These are phyloP conservation scores for Odontarrhena argentea DNA, from an alignment of 345 rosid genomes.

Conservation along the genomic window DNA sequence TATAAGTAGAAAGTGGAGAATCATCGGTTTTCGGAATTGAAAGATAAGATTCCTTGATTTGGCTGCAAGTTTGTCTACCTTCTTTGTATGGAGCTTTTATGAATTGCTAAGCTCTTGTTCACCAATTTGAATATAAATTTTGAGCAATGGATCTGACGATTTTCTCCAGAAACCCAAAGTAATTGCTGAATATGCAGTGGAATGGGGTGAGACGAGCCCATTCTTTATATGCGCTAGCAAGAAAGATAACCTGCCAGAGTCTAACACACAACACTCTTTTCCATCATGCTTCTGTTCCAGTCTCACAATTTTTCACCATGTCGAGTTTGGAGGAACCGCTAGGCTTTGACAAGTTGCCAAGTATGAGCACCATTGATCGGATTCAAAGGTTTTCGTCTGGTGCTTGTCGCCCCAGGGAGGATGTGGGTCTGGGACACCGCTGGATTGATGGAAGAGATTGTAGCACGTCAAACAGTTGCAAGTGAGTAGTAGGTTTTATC, in stretches of 20 bases:
- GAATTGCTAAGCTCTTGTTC: too few relatives aligned
- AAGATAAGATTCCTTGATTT: neutral
- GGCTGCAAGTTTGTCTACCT: too few relatives aligned
- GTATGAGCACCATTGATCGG: slow-evolving; percentile 81
- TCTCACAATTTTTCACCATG: slow-evolving; percentile 52
- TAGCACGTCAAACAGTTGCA: slow-evolving; percentile 74
- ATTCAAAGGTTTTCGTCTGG: slow-evolving; percentile 84
- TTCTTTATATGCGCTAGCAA: slow-evolving; percentile 31
- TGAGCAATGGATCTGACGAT: slow-evolving; percentile 35
- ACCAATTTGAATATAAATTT: neutral
- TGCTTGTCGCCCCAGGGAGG: slow-evolving; percentile 79
- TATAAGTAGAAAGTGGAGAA: neutral
- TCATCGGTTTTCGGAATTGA: neutral
- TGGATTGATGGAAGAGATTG: slow-evolving; percentile 88
- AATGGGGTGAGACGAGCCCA: slow-evolving; percentile 32
- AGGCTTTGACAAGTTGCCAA: slow-evolving; percentile 85
- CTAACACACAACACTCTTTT: slow-evolving; percentile 33
- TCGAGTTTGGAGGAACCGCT: slow-evolving; percentile 97
- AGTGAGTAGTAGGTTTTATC: slow-evolving; percentile 45
- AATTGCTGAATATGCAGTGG: slow-evolving; percentile 40
- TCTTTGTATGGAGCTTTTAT: too few relatives aligned
- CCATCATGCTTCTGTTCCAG: slow-evolving; percentile 47
- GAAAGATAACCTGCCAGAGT: slow-evolving; percentile 22
- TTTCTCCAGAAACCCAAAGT: slow-evolving; percentile 40
- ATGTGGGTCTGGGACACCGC: slow-evolving; percentile 71